Percentiles rank a stretch among this genome's conserved stretches.
These are phyloP conservation scores for Globisporangium canariense DNA, from an alignment of 352 stramenopile species.

Conservation along the genomic window DNA sequence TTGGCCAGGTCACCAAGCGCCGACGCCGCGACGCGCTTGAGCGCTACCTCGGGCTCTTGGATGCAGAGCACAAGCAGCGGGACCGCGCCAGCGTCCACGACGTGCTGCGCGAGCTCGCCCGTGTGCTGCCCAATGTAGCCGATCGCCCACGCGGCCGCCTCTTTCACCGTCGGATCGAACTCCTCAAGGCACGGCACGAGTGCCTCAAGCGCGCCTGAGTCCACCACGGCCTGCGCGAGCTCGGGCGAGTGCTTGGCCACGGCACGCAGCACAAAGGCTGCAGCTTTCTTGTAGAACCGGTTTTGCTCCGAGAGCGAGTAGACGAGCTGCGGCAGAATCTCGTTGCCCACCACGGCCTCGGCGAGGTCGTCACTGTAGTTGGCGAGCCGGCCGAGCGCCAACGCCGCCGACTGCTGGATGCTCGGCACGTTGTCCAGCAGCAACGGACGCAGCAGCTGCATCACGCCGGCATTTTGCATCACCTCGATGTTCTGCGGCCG, in stretches of 20 bases:
- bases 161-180: constrained; percentile 95
- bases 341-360: constrained; percentile 93
- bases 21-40: constrained; percentile 93
- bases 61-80: constrained; percentile 94
- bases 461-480: constrained; percentile 95
- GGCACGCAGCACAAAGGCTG: constrained; percentile 91
- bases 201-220: constrained; percentile 89
- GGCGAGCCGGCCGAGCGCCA: constrained; percentile 90
- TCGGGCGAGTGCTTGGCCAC: constrained; percentile 95
- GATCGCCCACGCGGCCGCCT: constrained; percentile 93
- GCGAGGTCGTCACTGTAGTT: constrained; percentile 95
- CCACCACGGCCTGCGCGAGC: constrained; percentile 92
- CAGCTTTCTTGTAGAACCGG: constrained; percentile 95
- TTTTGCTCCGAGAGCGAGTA: constrained; percentile 95
- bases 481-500: constrained; percentile 95
- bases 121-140: constrained; percentile 95
- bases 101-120: constrained; percentile 89
- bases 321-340: constrained; percentile 96
- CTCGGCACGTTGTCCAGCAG: constrained; percentile 94
- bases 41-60: constrained; percentile 93
- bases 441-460: constrained; percentile 92
- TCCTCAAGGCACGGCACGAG: constrained; percentile 94
- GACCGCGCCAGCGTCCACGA: constrained; percentile 92
- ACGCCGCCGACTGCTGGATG: constrained; percentile 93
- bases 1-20: constrained; percentile 94